Conservation (phyloP, 1,284 basidiomycete genomes). For the Lentinus polychrous region DNA sequence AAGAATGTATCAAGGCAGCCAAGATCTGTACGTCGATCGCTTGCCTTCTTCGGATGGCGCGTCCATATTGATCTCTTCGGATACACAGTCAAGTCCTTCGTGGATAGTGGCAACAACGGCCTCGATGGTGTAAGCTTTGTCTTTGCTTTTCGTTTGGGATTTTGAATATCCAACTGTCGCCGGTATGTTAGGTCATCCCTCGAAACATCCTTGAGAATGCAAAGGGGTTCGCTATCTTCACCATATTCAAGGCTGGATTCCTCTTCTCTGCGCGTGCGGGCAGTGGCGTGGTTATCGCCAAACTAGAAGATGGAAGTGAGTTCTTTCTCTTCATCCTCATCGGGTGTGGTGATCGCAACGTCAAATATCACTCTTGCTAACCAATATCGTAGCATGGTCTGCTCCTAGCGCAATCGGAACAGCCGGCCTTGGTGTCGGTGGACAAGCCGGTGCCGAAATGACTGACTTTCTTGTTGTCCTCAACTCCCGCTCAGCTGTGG, state of each 20-base stretch:
- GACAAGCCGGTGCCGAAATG: slow-evolving; percentile 80
- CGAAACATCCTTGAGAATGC: slow-evolving; percentile 65
- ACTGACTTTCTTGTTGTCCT: slow-evolving; percentile 94
- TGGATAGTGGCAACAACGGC: slow-evolving; percentile 64
- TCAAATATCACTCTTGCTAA: background rate
- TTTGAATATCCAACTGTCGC: slow-evolving; percentile 2
- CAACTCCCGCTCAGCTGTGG: slow-evolving; percentile 70
- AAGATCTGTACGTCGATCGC: slow-evolving; percentile 53
- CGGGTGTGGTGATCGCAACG: background rate
- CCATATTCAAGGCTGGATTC: slow-evolving; percentile 74
- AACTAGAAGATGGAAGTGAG: slow-evolving; percentile 77
- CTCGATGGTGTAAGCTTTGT: slow-evolving; percentile 50
- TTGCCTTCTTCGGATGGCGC: slow-evolving; percentile 5
- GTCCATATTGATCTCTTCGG: slow-evolving; percentile 6
- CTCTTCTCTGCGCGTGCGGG: slow-evolving; percentile 79
- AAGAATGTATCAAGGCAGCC: slow-evolving; percentile 70
- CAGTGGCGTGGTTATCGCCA: slow-evolving; percentile 88
- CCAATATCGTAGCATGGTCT: slow-evolving; percentile 66
- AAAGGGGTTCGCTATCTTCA: slow-evolving; percentile 82
- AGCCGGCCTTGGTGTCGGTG: slow-evolving; percentile 88
- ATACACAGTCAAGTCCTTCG: slow-evolving; percentile 63
- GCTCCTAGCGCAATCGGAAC: slow-evolving; percentile 93
- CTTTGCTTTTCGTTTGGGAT: background rate
- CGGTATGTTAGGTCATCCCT: slow-evolving; percentile 48
- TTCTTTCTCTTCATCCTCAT: slow-evolving; percentile 12